Evolutionary conservation across 345 rosid species (phyloP), one percentile per base, ranked within the genome.

Genomic region (Acer negundo): DNA sequence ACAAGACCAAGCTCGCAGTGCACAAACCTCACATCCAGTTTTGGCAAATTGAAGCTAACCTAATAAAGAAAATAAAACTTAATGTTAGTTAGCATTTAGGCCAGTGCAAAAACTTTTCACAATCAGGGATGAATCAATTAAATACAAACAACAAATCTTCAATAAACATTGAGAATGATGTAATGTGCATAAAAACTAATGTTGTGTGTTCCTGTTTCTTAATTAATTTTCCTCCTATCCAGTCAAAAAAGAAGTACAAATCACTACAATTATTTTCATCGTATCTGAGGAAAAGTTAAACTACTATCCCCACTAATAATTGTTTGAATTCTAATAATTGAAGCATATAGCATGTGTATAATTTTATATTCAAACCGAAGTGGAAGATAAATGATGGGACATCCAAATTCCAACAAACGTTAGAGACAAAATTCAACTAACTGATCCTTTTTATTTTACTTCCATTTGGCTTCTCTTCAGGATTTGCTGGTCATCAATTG

Each of bases 21-120:
- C 59, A 85, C 75, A 86, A 90, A 96, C 80, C 88, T 92, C 82
- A 96, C 84, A 80, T 89, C 92, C 88, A 96, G 79, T 84, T 89
- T 96, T 13, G 98, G 97, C 76, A 92, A 86, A 78, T 75, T 82
- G 88, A 94, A 89, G 81, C 84, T 87, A 82, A 87, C 88, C 98
- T 96, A 90, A 68, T 58, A 67, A 77, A 79, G 74, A 81, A 78
- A 71, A 67, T 53, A 64, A 73, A 42, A 53, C 67, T 76, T 67
- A 11, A 72, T 55, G 28, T 47, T 31, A 69, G 28, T 24, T 56
- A 58, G 4, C 40, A 38, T 20, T 72, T 38, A 64, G 10, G 61
- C 38, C 28, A 71, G 15, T 35, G 5, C 49, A 7, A 23, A 44
- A 70, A 64, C 15, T 22, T 51, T 69, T 69, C 56, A 72, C 28